phyloP scores from a whole-genome alignment of 2,329 filamentous ascomycete species.

The Raffaelea deltoideospora region DNA sequence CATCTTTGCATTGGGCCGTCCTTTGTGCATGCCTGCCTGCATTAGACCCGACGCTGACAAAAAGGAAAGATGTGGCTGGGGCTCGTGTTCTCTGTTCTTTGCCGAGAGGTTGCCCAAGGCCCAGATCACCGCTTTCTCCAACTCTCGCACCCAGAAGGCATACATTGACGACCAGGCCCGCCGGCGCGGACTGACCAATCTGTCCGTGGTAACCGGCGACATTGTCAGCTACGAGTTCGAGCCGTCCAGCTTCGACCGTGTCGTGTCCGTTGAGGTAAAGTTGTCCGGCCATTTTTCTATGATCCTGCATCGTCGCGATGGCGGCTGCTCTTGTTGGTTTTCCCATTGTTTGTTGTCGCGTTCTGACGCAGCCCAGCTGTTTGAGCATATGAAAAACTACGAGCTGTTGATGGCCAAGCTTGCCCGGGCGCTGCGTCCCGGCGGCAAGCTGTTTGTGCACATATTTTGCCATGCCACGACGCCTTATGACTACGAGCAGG shows the following conservation, averaged over 20 bases:
- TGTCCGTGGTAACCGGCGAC: constrained; percentile 51
- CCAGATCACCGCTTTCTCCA: constrained; percentile 51
- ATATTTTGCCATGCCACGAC: constrained; percentile 49
- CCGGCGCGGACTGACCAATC: constrained; percentile 40
- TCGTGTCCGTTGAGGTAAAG: constrained; percentile 45
- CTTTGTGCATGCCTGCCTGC: too few species aligned
- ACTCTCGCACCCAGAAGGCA: constrained; percentile 52
- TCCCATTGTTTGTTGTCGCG: neutral
- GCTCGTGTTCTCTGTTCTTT: constrained; percentile 48
- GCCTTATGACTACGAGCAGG: constrained; percentile 57
- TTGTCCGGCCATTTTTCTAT: neutral
- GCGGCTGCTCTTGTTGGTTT: too few species aligned
- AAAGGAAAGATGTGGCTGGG: constrained; percentile 48
- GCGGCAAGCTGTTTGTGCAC: constrained; percentile 55
- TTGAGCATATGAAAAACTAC: constrained; percentile 69
- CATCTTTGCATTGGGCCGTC: constrained; percentile 4
- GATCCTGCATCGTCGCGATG: too few species aligned
- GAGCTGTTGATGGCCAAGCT: constrained; percentile 51
- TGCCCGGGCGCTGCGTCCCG: constrained; percentile 38
- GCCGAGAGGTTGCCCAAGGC: constrained; percentile 48
- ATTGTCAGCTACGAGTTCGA: constrained; percentile 52
- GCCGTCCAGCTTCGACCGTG: constrained; percentile 41
- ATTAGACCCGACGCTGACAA: neutral
- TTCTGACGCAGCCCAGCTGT: constrained; percentile 30
- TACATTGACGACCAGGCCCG: constrained; percentile 47